phyloP scores from a whole-genome alignment of 495 filamentous ascomycete species.

The Neurospora sp. region DNA sequence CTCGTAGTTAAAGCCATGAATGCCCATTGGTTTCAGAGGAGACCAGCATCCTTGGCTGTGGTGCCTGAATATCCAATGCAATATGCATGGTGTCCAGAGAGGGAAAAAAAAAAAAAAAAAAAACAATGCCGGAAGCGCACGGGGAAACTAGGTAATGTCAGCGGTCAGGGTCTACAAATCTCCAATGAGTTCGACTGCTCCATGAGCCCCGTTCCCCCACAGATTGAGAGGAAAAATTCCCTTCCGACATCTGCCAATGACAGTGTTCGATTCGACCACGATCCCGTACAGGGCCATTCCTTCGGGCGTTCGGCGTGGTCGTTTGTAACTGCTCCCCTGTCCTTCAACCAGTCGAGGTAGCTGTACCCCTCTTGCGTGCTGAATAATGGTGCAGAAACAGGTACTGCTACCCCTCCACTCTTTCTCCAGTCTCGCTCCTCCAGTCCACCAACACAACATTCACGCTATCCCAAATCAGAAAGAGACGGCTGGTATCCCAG shows the following conservation, averaged over 20 bases:
- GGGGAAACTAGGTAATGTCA: neutral
- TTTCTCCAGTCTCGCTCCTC: neutral
- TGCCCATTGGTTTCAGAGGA: neutral
- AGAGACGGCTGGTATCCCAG: neutral
- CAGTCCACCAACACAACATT: neutral
- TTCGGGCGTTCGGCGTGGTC: neutral
- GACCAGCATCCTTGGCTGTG: neutral
- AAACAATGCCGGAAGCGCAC: neutral
- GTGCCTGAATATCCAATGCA: neutral
- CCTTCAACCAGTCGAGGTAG: neutral
- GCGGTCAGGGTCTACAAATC: neutral
- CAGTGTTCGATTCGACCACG: neutral
- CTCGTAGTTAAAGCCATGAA: neutral
- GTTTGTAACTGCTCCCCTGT: neutral
- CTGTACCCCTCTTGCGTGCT: neutral
- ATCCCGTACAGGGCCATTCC: neutral
- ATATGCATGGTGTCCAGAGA: neutral
- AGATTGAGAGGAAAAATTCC: neutral
- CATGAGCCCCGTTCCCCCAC: neutral
- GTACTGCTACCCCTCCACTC: neutral
- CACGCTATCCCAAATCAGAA: neutral
- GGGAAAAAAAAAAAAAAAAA: neutral
- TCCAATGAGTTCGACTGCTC: neutral
- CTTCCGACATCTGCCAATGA: neutral
- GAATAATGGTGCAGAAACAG: neutral